phyloP scores from a whole-genome alignment of 2,329 filamentous ascomycete genomes.

The Cadophora sp. region DNA sequence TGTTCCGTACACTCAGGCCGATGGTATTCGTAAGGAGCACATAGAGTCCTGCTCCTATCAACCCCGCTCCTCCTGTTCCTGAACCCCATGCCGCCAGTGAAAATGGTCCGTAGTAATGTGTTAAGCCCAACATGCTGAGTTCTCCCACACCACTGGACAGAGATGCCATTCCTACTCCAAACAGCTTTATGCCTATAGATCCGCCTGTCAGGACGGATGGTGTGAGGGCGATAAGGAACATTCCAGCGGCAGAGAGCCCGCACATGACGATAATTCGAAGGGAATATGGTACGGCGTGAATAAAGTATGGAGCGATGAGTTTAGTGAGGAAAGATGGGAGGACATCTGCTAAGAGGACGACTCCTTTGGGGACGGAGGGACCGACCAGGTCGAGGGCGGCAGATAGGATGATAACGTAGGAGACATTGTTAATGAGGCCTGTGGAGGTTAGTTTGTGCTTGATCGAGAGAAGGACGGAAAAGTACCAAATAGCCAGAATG shows the following conservation, averaged over 20 bases:
- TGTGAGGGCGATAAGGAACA: conserved; percentile 87
- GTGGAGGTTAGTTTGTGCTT: conserved; percentile 1
- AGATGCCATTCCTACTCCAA: conserved; percentile 84
- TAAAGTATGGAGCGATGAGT: conserved; percentile 90
- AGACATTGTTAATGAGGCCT: conserved; percentile 95
- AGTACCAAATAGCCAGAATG: conserved; percentile 95
- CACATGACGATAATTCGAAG: conserved; percentile 78
- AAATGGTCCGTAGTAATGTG: conserved; percentile 89
- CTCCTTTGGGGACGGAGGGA: conserved; percentile 82
- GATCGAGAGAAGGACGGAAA: conserved; percentile 5
- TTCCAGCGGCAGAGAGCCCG: conserved; percentile 77
- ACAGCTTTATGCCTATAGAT: conserved; percentile 76
- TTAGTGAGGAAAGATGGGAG: conserved; percentile 89
- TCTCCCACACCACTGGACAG: conserved; percentile 87
- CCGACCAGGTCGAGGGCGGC: conserved; percentile 95
- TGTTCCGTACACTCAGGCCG: conserved; percentile 74
- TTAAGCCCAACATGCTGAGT: conserved; percentile 87
- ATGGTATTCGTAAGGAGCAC: conserved; percentile 84
- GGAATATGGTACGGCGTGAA: conserved; percentile 83
- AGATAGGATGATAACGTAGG: conserved; percentile 96
- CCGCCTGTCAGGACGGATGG: conserved; percentile 58
- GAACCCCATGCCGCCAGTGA: conserved; percentile 92
- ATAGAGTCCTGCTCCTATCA: conserved; percentile 88
- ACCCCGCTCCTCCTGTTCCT: conserved; percentile 86
- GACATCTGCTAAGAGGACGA: conserved; percentile 92